phyloP scores from a whole-genome alignment of 1,139 yeast species.

The Hyphopichia khmerensis region DNA sequence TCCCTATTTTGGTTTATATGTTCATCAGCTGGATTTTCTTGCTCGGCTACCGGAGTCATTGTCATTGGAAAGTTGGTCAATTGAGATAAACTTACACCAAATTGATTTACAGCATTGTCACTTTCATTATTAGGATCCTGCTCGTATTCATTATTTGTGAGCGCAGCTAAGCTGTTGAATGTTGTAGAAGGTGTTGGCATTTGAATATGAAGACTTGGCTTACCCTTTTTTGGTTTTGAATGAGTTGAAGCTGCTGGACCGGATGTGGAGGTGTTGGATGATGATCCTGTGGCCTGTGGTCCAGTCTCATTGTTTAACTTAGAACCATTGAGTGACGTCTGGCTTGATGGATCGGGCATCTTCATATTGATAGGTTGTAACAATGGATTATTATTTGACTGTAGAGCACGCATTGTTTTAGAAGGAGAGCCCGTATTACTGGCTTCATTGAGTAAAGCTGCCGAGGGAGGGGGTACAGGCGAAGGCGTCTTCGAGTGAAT shows the following conservation, averaged over 20 bases:
- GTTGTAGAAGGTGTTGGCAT: slow-evolving; percentile 49
- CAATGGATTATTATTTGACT: slow-evolving; percentile 44
- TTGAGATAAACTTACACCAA: slow-evolving; percentile 59
- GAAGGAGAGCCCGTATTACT: slow-evolving; percentile 41
- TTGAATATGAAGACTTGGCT: slow-evolving; percentile 46
- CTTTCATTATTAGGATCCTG: slow-evolving; percentile 12
- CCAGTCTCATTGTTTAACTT: slow-evolving; percentile 3
- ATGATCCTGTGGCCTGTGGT: no score
- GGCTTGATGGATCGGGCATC: background rate
- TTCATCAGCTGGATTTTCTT: slow-evolving; percentile 22
- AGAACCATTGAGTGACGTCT: background rate
- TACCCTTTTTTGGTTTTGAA: slow-evolving; percentile 20
- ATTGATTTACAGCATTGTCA: slow-evolving; percentile 52
- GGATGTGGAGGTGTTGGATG: slow-evolving; percentile 10
- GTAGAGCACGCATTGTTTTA: slow-evolving; percentile 56
- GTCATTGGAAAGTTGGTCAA: slow-evolving; percentile 53
- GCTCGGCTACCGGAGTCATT: slow-evolving; percentile 79
- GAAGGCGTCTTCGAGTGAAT: slow-evolving; percentile 33
- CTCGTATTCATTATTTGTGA: slow-evolving; percentile 30
- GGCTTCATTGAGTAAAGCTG: slow-evolving; percentile 17
- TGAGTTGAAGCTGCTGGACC: background rate
- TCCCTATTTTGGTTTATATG: slow-evolving; percentile 16
- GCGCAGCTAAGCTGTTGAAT: slow-evolving; percentile 32
- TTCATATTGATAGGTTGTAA: slow-evolving; percentile 63
- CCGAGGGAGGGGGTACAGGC: slow-evolving; percentile 35